phyloP scores from a whole-genome alignment of 108 stramenopile genomes.

The Conticribra weissflogii region DNA sequence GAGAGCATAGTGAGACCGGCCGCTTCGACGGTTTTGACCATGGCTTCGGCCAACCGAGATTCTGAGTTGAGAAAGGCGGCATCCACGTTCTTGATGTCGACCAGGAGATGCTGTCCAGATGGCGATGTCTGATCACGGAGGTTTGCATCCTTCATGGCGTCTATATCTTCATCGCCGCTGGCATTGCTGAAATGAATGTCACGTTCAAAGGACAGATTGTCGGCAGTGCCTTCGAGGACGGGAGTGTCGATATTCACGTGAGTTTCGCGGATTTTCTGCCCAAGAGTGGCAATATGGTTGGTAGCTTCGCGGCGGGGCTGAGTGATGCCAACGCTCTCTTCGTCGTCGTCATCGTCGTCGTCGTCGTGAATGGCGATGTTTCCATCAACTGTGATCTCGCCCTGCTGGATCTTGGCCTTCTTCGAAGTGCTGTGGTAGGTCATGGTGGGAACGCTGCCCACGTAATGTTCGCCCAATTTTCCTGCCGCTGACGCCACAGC shows the following conservation, averaged over 20 bases:
- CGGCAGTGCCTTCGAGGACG: slow-evolving; percentile 41
- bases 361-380: slow-evolving; percentile 1
- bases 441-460: not conserved
- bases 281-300: slow-evolving; percentile 40
- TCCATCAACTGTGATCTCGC: slow-evolving; percentile 4
- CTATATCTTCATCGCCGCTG: not conserved
- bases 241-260: slow-evolving; percentile 48
- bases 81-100: slow-evolving; percentile 79
- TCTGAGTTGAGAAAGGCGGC: slow-evolving; percentile 79
- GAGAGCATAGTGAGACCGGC: slow-evolving; percentile 79
- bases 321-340: slow-evolving; percentile 24
- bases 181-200: slow-evolving; percentile 17
- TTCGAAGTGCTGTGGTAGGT: slow-evolving; percentile 19
- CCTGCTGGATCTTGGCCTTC: slow-evolving; percentile 32
- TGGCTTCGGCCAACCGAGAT: slow-evolving; percentile 65
- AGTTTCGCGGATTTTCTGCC: slow-evolving; percentile 45
- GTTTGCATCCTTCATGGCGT: not conserved
- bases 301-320: slow-evolving; percentile 40
- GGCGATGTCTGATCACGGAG: slow-evolving; percentile 51
- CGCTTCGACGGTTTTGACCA: slow-evolving; percentile 65
- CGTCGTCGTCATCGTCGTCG: slow-evolving; percentile 11
- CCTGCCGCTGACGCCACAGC: slow-evolving; percentile 3
- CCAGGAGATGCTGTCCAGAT: slow-evolving; percentile 79
- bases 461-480: slow-evolving; percentile 5
- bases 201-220: slow-evolving; percentile 14